A percentile compares a stretch with the other conserved stretches of the same genome.
These are phyloP conservation scores for Amanita polypyramis DNA, from an alignment of 768 basidiomycete genomes.

Conservation along the genomic window DNA sequence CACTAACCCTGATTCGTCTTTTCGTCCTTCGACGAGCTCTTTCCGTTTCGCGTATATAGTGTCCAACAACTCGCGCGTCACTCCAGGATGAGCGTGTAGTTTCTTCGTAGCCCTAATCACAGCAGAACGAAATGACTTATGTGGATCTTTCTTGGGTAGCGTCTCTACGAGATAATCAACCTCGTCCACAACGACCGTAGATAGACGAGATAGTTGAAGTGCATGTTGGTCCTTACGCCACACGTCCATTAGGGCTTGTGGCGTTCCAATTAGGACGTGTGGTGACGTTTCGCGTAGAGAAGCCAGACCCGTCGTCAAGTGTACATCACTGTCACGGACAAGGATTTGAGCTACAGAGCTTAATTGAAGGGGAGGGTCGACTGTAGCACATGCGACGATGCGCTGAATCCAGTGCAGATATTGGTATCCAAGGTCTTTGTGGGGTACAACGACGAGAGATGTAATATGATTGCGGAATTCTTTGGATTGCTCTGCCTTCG, in stretches of 20 bases:
- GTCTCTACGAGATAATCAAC: slow-evolving; percentile 62
- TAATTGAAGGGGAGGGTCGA: slow-evolving; percentile 22
- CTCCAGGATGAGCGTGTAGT: slow-evolving; percentile 42
- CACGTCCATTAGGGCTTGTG: slow-evolving; percentile 55
- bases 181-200: slow-evolving; percentile 64
- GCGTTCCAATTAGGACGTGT: slow-evolving; percentile 63
- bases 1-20: slow-evolving; percentile 7
- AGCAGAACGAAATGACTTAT: slow-evolving; percentile 25
- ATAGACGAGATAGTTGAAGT: slow-evolving; percentile 36
- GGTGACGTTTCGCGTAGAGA: slow-evolving; percentile 36
- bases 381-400: slow-evolving; percentile 26
- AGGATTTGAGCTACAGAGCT: slow-evolving; percentile 47
- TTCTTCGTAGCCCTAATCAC: slow-evolving; percentile 29
- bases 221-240: slow-evolving; percentile 30
- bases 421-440: slow-evolving; percentile 63
- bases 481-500: slow-evolving; percentile 13
- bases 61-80: slow-evolving; percentile 50
- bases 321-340: slow-evolving; percentile 37
- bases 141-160: slow-evolving; percentile 30
- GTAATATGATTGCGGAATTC: slow-evolving; percentile 28
- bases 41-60: slow-evolving; percentile 34
- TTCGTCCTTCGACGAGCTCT: slow-evolving; percentile 16
- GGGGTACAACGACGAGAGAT: slow-evolving; percentile 59
- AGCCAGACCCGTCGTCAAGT: slow-evolving; percentile 29
- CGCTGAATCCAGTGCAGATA: slow-evolving; percentile 54